Evolutionary conservation across 2,329 filamentous ascomycete genomes (phyloP), one percentile per base, ranked within the genome.

Genomic region (Apiospora sp.): DNA sequence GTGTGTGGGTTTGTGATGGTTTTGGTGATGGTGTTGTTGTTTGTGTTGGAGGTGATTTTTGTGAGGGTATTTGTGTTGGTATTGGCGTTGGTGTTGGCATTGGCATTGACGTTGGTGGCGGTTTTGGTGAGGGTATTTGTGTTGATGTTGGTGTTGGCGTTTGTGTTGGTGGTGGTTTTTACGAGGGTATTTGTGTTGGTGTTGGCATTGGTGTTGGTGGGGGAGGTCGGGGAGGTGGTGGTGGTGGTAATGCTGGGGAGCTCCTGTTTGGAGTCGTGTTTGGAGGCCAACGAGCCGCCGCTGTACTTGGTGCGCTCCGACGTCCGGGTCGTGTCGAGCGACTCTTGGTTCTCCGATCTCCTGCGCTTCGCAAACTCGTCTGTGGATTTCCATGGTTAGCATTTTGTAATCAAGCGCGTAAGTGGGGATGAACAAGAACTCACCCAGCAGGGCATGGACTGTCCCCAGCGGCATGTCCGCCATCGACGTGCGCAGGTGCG

Each of bases 401-500:
- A 48, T 8, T 27, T 3, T 58, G 7, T 12, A n/a, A 3, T 24
- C 2, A 4, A 24, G 16, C 2, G n/a, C 6, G 7, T 16, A 16
- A 61, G 16, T 30, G 54, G 19, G 1, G 22, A 67, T 16, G 22
- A 30, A 10, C 22, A 12, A 22, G 12, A 46, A 72, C n/a, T 67
- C 64, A 58, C 67, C 71, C 24, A 73, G 43, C 16, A 75, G 71
- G 34, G 69, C 71, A 27, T 72, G 72, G 30, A 75, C 44, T 8
- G 72, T 69, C 24, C 70, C 76, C 19, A 78, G 73, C 22, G 76
- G 75, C 37, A 77, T 54, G 4, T 78, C 74, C 43, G 72, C 71
- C 27, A 78, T 74, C 48, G 72, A 70, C 22, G 70, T 49, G 7
- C 72, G 61, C 30, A 76, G 69, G 16, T 75, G 13, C 37, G 67